Evolutionary conservation across 2,329 filamentous ascomycete genomes (phyloP), one percentile per base, ranked within the genome.

Genomic region (Onygenales sp.): DNA sequence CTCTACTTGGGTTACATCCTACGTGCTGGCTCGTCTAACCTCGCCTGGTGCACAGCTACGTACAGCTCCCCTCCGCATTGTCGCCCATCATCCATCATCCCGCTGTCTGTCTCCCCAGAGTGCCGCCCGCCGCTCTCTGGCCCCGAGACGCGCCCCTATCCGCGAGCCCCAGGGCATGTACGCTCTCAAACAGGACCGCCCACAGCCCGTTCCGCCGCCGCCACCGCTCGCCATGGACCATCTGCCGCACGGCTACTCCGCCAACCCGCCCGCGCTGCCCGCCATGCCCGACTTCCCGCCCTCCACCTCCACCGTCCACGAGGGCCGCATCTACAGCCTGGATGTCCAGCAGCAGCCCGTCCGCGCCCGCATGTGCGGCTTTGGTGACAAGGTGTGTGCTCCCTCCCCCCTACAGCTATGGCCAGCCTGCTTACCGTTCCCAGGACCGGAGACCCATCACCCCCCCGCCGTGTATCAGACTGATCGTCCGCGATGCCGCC

Each of bases 291-390:
- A 67, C 49, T 66, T 68, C 49, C 65, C 74, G n/a, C 65, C 66
- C 6, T 65, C 72, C 6, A 62, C 72, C 17, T 65, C 67, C 6
- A 72, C 69, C 49, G 61, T 69, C 42, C 72, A 68, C 49, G 69
- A 74, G 31, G 72, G 71, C 44, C 69, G 72, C 33, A 70, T 70
- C 43, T 76, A 70, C 69, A 86, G 84, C 57, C 79, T 95, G 49
- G 77, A 85, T 59, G 88, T 96, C 56, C 84, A 88, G 60, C 93
- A 98, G 74, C 90, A 97, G 70, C 93, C 93, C 49, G 80, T 88
- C 63, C 84, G 93, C 63, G 93, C 93, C 59, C 87, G 93, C 57
- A 97, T 97, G 93, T 98, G 93, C 74, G 93, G 93, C 6, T 98
- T 97, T 73, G 93, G 93, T 57, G 93, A 98, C 75, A 98, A 97